Conservation (phyloP, 345 rosid species). For the Iberis pinnata region DNA sequence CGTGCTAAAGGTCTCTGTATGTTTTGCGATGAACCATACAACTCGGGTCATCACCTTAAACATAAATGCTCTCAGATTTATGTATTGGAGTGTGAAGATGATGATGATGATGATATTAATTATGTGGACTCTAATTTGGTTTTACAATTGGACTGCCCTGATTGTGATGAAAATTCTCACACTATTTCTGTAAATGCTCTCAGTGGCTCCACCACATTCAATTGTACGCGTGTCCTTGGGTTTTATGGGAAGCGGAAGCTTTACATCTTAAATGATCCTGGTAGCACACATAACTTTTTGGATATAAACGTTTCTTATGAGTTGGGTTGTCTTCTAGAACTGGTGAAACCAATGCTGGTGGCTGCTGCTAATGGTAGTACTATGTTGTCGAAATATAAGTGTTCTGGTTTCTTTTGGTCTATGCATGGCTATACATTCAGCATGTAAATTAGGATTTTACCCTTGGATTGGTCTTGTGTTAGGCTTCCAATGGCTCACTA, state of each 20-base stretch:
- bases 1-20: too few species aligned
- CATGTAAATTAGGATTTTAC: background rate
- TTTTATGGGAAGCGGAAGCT: background rate
- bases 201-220: background rate
- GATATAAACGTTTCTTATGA: background rate
- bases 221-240: background rate
- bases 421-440: too few species aligned
- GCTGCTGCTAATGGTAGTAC: background rate
- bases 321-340: background rate
- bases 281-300: background rate
- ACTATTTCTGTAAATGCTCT: background rate
- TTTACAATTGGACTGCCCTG: too few species aligned
- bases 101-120: background rate
- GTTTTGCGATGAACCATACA: background rate
- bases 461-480: background rate
- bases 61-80: background rate
- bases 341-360: background rate
- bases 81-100: background rate
- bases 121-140: too few species aligned
- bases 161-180: too few species aligned
- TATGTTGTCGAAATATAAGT: background rate
- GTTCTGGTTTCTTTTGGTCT: too few species aligned
- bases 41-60: too few species aligned
- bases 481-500: too few species aligned
- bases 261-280: background rate